Percentiles rank a stretch among this genome's conserved stretches.
Evolutionary conservation across 2,329 filamentous ascomycete species (phyloP).

Genomic region (Cladosporium cucumerinum): DNA sequence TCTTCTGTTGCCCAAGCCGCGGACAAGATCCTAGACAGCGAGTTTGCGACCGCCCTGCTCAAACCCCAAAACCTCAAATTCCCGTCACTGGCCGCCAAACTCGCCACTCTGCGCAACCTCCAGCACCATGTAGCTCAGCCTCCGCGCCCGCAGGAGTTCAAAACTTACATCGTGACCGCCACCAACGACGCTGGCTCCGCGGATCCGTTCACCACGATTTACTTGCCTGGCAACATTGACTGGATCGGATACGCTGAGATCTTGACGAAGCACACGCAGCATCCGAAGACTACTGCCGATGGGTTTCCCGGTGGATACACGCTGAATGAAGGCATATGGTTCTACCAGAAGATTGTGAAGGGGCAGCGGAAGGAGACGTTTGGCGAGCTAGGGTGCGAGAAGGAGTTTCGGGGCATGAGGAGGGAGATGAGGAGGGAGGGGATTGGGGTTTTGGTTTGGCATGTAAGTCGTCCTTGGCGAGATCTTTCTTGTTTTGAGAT

Average conservation of each 20-base stretch:
- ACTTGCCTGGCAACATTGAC: neutral
- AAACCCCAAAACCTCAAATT: neutral
- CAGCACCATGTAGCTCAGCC: neutral
- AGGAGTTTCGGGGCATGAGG: neutral
- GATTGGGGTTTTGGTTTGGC: slow-evolving; percentile 5
- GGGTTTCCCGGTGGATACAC: neutral
- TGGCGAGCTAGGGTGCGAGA: neutral
- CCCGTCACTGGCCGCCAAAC: neutral
- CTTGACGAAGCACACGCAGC: neutral
- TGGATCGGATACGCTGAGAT: neutral
- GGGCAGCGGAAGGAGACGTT: neutral
- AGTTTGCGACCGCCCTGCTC: neutral
- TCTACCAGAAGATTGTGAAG: neutral
- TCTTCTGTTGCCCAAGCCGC: neutral
- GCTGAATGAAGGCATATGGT: neutral
- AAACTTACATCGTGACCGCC: neutral
- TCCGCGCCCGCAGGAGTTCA: neutral
- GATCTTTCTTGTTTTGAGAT: neutral
- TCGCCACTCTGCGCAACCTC: neutral
- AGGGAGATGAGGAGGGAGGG: neutral
- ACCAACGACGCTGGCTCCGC: neutral
- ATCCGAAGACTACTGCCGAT: neutral
- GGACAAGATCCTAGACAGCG: neutral
- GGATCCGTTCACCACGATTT: neutral
- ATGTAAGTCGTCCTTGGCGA: neutral